phyloP scores from a whole-genome alignment of 345 rosid species.

The Alliaria petiolata region DNA sequence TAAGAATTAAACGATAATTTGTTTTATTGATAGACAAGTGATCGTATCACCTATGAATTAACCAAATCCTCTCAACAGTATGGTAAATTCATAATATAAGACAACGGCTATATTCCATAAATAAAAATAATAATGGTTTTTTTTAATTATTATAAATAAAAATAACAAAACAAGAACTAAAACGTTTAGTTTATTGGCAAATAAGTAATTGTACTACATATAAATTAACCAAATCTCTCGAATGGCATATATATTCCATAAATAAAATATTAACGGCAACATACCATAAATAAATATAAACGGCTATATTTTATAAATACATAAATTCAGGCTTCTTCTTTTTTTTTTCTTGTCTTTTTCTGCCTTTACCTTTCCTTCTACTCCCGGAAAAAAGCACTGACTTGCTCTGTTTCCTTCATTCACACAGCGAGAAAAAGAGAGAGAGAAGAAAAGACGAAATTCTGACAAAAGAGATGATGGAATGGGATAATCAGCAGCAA shows the following conservation, averaged over 20 bases:
- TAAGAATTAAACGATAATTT: neutral
- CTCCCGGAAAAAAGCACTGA: slow-evolving; percentile 33
- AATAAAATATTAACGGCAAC: neutral
- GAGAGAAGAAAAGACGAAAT: neutral
- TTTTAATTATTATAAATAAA: neutral
- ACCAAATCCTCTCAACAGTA: neutral
- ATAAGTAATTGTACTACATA: too few relatives aligned
- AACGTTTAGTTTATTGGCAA: too few relatives aligned
- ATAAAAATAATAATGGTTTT: neutral
- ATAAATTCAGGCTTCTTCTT: neutral
- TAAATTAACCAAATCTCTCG: too few relatives aligned
- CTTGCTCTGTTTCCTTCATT: slow-evolving; percentile 34
- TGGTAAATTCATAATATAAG: too few relatives aligned
- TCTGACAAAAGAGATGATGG: slow-evolving; percentile 40
- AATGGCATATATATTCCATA: too few relatives aligned
- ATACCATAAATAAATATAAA: too few relatives aligned
- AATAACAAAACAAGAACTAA: too few relatives aligned
- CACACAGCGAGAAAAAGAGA: slow-evolving; percentile 14
- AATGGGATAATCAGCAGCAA: slow-evolving; percentile 45
- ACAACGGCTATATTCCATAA: too few relatives aligned
- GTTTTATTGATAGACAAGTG: neutral
- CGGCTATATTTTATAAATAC: too few relatives aligned
- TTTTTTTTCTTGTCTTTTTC: slow-evolving; percentile 35
- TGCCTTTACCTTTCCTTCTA: slow-evolving; percentile 37
- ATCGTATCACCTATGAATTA: neutral